These are phyloP conservation scores for Entrophospora sp. DNA, from an alignment of 192 early-diverging fungal species.

Conservation along the genomic window DNA sequence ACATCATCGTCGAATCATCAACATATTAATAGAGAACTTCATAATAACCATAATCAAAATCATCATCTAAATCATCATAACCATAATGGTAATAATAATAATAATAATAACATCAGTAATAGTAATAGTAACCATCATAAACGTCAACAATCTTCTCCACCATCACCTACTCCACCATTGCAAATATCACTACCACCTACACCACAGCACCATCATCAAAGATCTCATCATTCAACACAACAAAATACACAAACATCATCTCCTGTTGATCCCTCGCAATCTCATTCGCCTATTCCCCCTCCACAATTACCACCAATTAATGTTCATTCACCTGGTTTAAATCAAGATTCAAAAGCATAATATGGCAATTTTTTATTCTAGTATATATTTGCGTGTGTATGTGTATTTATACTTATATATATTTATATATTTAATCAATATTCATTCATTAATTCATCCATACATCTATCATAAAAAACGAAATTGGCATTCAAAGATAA, in stretches of 20 bases:
- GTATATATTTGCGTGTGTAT: too few relatives aligned
- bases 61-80: slow-evolving; percentile 16
- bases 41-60: not conserved
- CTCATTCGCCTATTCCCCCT: slow-evolving; percentile 1
- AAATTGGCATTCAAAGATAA: too few relatives aligned
- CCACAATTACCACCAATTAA: slow-evolving; percentile 19
- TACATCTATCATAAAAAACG: too few relatives aligned
- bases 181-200: slow-evolving; percentile 15
- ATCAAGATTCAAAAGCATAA: too few relatives aligned
- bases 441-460: too few relatives aligned
- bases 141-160: slow-evolving; percentile 25
- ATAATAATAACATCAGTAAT: slow-evolving; percentile 8
- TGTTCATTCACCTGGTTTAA: slow-evolving; percentile 13
- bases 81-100: not conserved
- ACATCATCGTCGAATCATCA: not conserved
- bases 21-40: too few relatives aligned
- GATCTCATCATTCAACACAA: not conserved
- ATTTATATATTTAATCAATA: too few relatives aligned
- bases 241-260: slow-evolving; percentile 4
- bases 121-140: slow-evolving; percentile 21
- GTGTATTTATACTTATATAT: too few relatives aligned
- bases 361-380: too few relatives aligned
- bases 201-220: slow-evolving; percentile 8
- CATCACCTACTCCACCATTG: slow-evolving; percentile 17
- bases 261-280: not conserved